These are phyloP conservation scores for Schizonepeta tenuifolia DNA, from an alignment of 257 asterid genomes.

Conservation along the genomic window DNA sequence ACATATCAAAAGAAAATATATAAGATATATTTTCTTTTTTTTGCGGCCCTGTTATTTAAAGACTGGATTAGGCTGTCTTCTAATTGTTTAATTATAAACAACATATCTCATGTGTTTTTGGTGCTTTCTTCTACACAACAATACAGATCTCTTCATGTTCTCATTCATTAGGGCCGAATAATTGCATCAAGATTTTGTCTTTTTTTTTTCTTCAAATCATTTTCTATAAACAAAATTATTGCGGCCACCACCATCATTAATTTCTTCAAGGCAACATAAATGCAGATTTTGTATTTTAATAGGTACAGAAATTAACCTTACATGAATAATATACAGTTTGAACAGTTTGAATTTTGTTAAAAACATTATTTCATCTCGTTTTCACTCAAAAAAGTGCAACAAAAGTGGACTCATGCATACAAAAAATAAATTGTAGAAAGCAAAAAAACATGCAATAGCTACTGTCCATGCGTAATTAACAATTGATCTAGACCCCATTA, in stretches of 20 bases:
- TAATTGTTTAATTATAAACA: slow-evolving; percentile 15
- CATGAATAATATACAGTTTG: neutral
- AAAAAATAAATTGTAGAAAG: neutral
- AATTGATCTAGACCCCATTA: neutral
- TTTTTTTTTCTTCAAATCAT: neutral
- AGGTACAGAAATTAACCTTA: neutral
- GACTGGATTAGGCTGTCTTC: neutral
- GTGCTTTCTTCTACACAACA: slow-evolving; percentile 10
- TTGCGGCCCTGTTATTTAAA: no score
- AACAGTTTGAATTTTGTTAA: neutral
- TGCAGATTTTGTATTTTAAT: neutral
- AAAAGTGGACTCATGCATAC: neutral
- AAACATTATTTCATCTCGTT: neutral
- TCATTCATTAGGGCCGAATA: neutral
- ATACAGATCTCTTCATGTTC: slow-evolving; percentile 1
- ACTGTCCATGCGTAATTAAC: neutral
- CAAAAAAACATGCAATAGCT: neutral
- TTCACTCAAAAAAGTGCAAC: neutral
- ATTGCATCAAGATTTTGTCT: neutral
- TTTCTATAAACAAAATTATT: neutral
- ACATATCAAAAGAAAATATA: no score
- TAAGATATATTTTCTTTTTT: no score
- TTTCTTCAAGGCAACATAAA: neutral
- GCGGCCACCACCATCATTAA: neutral
- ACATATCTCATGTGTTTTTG: slow-evolving; percentile 15